Conservation (phyloP, 2,329 filamentous ascomycete species). For the Apiospora malaysiana region DNA sequence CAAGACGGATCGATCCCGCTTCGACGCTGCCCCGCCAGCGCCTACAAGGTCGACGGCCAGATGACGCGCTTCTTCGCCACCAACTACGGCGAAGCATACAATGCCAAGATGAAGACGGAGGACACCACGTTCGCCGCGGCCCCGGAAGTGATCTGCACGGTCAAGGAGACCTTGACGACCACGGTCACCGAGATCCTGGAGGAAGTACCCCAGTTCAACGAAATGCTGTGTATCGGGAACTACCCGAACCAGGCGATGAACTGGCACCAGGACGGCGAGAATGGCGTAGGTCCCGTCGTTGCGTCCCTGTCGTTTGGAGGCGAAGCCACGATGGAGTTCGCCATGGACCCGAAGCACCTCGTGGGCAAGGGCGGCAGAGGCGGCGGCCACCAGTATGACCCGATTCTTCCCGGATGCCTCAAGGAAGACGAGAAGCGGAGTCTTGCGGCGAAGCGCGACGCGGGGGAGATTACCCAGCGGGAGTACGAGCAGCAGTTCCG, state of each 20-base stretch:
- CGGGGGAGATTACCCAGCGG: not conserved
- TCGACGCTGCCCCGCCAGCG: not conserved
- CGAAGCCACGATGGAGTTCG: not conserved
- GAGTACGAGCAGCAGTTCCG: not conserved
- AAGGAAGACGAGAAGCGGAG: not conserved
- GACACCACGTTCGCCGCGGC: not conserved
- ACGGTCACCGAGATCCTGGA: no score
- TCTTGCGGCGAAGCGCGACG: not conserved
- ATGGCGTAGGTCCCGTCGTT: not conserved
- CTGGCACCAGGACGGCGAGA: not conserved
- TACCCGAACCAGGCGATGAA: not conserved
- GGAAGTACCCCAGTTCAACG: not conserved
- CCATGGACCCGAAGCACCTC: not conserved
- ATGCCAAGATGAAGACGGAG: not conserved
- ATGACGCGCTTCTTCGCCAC: not conserved
- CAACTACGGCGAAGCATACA: not conserved
- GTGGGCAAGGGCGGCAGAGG: not conserved
- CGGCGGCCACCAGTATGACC: not conserved
- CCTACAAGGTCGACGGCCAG: not conserved
- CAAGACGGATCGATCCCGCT: not conserved
- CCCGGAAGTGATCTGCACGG: not conserved
- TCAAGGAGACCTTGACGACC: no score
- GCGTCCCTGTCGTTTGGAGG: not conserved
- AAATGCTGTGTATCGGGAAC: not conserved
- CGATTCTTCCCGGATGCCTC: not conserved